Conservation (phyloP, 2,329 filamentous ascomycete genomes). For the Nigrograna mackinnonii region DNA sequence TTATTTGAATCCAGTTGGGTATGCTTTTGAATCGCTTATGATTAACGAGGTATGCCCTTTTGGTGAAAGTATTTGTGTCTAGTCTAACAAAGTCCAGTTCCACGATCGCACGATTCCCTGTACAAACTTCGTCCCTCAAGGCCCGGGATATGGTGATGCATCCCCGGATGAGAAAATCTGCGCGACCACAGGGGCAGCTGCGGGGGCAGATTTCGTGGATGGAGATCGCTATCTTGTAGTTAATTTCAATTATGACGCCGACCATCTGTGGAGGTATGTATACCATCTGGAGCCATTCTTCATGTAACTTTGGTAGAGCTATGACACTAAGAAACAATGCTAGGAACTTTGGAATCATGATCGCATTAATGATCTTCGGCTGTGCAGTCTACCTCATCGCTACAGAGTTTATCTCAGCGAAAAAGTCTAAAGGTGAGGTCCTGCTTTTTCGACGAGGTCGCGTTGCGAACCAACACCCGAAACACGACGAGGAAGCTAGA, state of each 20-base stretch:
- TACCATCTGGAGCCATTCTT: background rate
- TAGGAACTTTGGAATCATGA: conserved; percentile 44
- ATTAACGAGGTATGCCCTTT: too few relatives aligned
- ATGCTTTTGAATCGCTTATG: conserved; percentile 76
- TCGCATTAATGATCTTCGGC: conserved; percentile 40
- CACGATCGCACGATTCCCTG: conserved; percentile 60
- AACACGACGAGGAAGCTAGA: conserved; percentile 11
- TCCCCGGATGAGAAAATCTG: conserved; percentile 3
- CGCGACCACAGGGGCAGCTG: conserved; percentile 3
- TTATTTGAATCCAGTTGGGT: conserved; percentile 74
- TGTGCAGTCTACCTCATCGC: conserved; percentile 39
- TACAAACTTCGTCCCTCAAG: conserved; percentile 40
- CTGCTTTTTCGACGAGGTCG: conserved; percentile 43
- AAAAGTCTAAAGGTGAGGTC: conserved; percentile 49
- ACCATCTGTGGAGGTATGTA: conserved; percentile 38
- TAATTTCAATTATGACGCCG: conserved; percentile 16
- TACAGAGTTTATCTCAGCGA: conserved; percentile 43
- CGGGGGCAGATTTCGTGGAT: conserved; percentile 3
- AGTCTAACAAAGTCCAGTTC: too few relatives aligned
- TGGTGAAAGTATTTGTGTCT: too few relatives aligned
- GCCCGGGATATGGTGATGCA: conserved; percentile 33
- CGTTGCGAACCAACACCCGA: background rate
- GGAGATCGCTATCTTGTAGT: conserved; percentile 19
- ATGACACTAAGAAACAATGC: too few relatives aligned
- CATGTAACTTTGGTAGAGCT: background rate